These are phyloP conservation scores for Cystobasidium pallidum DNA, from an alignment of 1,284 basidiomycete genomes.

Conservation along the genomic window DNA sequence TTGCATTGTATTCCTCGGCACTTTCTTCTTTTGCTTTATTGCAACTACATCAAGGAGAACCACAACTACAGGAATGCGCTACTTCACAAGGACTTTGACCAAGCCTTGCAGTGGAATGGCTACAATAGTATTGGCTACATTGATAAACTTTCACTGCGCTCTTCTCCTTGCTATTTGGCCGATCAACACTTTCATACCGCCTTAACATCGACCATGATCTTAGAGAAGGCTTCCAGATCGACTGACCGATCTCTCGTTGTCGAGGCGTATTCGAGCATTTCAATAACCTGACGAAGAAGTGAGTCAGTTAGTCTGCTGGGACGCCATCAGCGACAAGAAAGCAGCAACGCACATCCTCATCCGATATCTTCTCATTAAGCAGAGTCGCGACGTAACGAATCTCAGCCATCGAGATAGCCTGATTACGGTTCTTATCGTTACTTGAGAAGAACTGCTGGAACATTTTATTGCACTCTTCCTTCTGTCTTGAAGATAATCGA, in stretches of 20 bases:
- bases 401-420: conserved; percentile 49
- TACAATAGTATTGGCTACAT: background rate
- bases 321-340: too few relatives aligned
- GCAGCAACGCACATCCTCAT: conserved; percentile 49
- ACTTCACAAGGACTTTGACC: too few relatives aligned
- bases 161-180: too few relatives aligned
- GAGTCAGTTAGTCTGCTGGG: background rate
- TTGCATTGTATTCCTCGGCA: too few relatives aligned
- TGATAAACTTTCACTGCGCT: too few relatives aligned
- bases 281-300: conserved; percentile 44
- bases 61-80: too few relatives aligned
- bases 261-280: conserved; percentile 52
- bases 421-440: conserved; percentile 39
- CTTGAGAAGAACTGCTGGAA: conserved; percentile 51
- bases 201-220: conserved; percentile 48
- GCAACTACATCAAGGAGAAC: too few relatives aligned
- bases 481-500: conserved; percentile 20
- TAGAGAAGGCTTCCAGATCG: conserved; percentile 47
- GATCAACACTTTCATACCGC: conserved; percentile 40
- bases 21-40: too few relatives aligned
- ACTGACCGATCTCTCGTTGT: conserved; percentile 40
- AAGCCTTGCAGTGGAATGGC: too few relatives aligned
- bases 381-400: conserved; percentile 48
- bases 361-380: conserved; percentile 50
- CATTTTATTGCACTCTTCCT: conserved; percentile 41